Evolutionary conservation across 2,329 filamentous ascomycete species (phyloP).

Genomic region (Madurella fahalii): DNA sequence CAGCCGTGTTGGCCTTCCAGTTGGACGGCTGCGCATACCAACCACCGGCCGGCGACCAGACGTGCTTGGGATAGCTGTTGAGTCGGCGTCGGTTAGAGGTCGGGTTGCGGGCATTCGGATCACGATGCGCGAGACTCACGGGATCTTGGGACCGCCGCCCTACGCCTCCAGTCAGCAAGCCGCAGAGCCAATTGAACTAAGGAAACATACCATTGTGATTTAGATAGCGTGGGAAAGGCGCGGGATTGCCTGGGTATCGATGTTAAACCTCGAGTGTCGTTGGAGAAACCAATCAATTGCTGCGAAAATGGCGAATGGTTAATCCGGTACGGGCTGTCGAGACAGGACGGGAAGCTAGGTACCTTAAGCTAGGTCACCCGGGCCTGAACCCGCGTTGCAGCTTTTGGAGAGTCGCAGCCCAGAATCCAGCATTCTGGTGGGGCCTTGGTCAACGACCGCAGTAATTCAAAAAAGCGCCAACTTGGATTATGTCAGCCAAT

Average conservation of each 20-base stretch:
- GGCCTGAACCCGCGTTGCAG: too few species aligned
- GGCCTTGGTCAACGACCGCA: too few species aligned
- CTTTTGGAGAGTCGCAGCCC: too few species aligned
- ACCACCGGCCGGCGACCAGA: conserved; percentile 97
- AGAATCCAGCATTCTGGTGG: too few species aligned
- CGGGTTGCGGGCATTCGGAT: conserved; percentile 11
- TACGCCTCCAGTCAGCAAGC: conserved; percentile 42
- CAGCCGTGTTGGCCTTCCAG: conserved; percentile 83
- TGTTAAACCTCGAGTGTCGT: conserved; percentile 1
- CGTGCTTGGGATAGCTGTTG: conserved; percentile 91
- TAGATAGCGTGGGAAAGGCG: conserved; percentile 6
- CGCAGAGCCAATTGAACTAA: background rate
- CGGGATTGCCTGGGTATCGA: background rate
- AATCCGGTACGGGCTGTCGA: too few species aligned
- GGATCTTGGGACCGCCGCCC: conserved; percentile 71
- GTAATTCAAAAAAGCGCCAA: conserved; percentile 2
- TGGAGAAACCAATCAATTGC: conserved; percentile 1
- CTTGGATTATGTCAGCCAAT: conserved; percentile 26
- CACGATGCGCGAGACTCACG: conserved; percentile 39
- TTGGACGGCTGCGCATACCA: conserved; percentile 95
- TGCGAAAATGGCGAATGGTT: background rate
- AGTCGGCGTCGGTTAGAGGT: conserved; percentile 10
- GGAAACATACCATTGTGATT: conserved; percentile 52
- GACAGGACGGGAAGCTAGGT: too few species aligned
- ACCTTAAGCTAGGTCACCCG: too few species aligned